A percentile compares a stretch with the other conserved stretches of the same genome.
Evolutionary conservation across 371 early-diverging fungal genomes (phyloP).

Genomic region (Lichtheimia hyalospora): DNA sequence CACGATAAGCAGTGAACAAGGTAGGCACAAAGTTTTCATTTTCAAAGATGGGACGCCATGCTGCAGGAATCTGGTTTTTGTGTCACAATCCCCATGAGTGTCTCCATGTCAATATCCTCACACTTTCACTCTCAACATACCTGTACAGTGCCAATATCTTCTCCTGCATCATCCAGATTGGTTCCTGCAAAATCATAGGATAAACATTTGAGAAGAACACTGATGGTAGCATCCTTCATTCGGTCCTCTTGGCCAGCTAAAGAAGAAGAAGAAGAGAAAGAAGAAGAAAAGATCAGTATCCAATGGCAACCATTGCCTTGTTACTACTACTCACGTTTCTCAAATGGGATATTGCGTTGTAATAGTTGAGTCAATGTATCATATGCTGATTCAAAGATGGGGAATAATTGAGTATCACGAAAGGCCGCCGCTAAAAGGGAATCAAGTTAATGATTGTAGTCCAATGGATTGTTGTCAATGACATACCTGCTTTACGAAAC

Average conservation of each 20-base stretch:
- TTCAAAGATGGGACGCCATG: constrained; percentile 77
- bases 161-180: constrained; percentile 81
- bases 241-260: constrained; percentile 51
- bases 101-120: too few species aligned
- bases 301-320: too few species aligned
- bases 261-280: too few species aligned
- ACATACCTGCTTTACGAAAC: constrained; percentile 67
- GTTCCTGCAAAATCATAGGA: constrained; percentile 89
- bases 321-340: constrained; percentile 30
- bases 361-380: constrained; percentile 56
- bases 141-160: constrained; percentile 80
- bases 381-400: constrained; percentile 70
- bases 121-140: too few species aligned
- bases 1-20: constrained; percentile 74
- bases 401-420: constrained; percentile 75
- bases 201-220: constrained; percentile 70
- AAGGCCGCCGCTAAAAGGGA: constrained; percentile 69
- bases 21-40: constrained; percentile 65
- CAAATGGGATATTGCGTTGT: constrained; percentile 37
- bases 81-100: constrained; percentile 7
- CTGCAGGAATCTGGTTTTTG: constrained; percentile 62
- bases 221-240: constrained; percentile 59
- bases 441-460: constrained; percentile 7
- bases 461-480: not conserved
- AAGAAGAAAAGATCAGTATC: not conserved